Evolutionary conservation across 257 asterid species (phyloP).

Genomic region (Fraxinus excelsior): DNA sequence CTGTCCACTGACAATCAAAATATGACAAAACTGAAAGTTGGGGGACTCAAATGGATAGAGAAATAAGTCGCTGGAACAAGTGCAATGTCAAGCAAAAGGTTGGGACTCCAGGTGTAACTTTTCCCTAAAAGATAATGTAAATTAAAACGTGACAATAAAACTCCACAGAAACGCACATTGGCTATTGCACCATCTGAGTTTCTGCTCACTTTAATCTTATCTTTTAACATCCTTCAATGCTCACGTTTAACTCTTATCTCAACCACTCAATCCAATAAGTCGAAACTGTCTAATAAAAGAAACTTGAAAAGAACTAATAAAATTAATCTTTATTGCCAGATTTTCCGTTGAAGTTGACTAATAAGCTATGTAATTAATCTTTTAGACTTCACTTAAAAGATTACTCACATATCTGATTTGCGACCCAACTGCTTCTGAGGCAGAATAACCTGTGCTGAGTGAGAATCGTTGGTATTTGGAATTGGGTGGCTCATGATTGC

Average conservation of each 20-base stretch:
- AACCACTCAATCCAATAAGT: neutral
- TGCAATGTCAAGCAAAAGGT: neutral
- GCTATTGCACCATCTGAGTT: neutral
- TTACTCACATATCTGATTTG: slow-evolving; percentile 82
- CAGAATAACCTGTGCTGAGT: slow-evolving; percentile 86
- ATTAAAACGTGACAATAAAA: neutral
- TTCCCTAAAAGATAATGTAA: neutral
- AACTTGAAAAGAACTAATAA: neutral
- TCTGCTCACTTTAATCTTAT: neutral
- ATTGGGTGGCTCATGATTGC: slow-evolving; percentile 97
- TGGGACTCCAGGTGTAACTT: neutral
- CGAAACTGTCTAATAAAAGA: neutral
- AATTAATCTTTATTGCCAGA: neutral
- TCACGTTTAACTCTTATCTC: neutral
- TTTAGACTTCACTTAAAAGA: slow-evolving; percentile 1
- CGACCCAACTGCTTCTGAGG: slow-evolving; percentile 98
- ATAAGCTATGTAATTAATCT: neutral
- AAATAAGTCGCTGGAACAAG: neutral
- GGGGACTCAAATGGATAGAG: neutral
- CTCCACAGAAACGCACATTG: neutral
- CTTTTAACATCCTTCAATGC: neutral
- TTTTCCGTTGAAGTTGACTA: neutral
- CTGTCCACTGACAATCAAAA: neutral
- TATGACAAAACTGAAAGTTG: neutral
- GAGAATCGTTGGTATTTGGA: slow-evolving; percentile 84